phyloP scores from a whole-genome alignment of 176 grass and related monocot genomes.

The Oryza punctata region DNA sequence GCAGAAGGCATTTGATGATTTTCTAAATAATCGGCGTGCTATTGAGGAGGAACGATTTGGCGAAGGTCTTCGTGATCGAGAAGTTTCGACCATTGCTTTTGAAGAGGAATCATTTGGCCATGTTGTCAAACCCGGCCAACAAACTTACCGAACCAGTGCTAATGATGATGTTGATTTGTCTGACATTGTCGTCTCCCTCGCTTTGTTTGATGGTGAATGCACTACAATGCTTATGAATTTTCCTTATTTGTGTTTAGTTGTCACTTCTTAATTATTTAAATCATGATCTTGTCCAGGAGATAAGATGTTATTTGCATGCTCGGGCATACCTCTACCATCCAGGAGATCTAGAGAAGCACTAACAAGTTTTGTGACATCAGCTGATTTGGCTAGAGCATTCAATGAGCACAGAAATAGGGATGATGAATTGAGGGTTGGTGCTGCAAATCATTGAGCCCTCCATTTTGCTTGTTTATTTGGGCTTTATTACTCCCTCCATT shows the following conservation, averaged over 20 bases:
- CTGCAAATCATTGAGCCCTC: not conserved
- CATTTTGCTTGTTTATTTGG: too few species aligned
- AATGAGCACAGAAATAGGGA: conserved; percentile 2
- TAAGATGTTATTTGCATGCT: not conserved
- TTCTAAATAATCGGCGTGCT: not conserved
- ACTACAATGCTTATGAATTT: not conserved
- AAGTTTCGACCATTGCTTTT: not conserved
- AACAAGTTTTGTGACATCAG: conserved; percentile 42
- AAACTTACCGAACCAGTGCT: not conserved
- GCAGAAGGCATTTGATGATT: not conserved
- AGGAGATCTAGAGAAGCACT: not conserved
- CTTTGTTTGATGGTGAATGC: conserved; percentile 18
- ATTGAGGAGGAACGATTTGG: not conserved
- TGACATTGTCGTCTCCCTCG: conserved; percentile 9
- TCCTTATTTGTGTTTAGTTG: not conserved
- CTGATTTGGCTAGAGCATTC: not conserved
- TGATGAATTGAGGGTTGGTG: conserved; percentile 25
- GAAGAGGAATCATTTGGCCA: conserved; percentile 1
- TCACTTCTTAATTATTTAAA: not conserved
- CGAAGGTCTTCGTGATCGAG: not conserved
- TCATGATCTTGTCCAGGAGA: not conserved
- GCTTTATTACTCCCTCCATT: not conserved
- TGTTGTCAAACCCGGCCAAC: not conserved
- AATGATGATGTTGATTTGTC: not conserved
- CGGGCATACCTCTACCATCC: not conserved